Conservation (phyloP, 176 grass and related monocot genomes). For the Musa itinerans region DNA sequence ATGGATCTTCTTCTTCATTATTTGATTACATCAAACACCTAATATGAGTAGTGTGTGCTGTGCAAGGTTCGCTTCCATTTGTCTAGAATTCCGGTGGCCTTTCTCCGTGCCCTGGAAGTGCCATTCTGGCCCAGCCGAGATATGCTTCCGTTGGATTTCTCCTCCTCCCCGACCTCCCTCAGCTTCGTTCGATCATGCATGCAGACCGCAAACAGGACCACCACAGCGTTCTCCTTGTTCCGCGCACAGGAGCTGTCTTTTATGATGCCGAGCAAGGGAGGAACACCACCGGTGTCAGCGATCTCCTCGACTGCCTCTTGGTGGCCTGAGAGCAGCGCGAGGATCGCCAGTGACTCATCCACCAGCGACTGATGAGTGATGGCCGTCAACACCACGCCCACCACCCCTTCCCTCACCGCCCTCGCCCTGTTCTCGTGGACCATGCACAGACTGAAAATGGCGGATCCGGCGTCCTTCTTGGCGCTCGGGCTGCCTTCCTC, state of each 20-base stretch:
- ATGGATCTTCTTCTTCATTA: neutral
- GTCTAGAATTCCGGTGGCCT: constrained; percentile 47
- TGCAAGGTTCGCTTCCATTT: constrained; percentile 45
- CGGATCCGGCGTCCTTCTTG: constrained; percentile 64
- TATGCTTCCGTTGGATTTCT: constrained; percentile 42
- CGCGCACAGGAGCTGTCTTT: constrained; percentile 42
- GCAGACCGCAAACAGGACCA: constrained; percentile 54
- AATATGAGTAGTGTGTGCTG: constrained; percentile 51
- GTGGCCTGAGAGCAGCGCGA: constrained; percentile 44
- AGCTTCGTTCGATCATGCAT: constrained; percentile 42
- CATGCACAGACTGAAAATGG: constrained; percentile 63
- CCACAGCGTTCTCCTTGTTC: constrained; percentile 67
- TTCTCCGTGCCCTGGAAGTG: constrained; percentile 50
- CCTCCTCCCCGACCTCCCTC: constrained; percentile 49
- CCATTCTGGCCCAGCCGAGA: constrained; percentile 41
- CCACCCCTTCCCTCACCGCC: constrained; percentile 34
- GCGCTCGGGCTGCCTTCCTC: constrained; percentile 47
- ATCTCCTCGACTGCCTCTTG: constrained; percentile 57
- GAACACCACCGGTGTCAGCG: constrained; percentile 26
- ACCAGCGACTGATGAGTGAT: constrained; percentile 42
- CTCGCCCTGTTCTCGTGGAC: constrained; percentile 48
- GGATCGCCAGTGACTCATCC: constrained; percentile 51
- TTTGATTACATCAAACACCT: constrained; percentile 15
- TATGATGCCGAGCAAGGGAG: constrained; percentile 38
- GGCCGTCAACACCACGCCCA: constrained; percentile 50